Evolutionary conservation across 169 alveolate species (phyloP), one percentile per base, ranked within the genome.

Genomic region (Eimeria tenella): DNA sequence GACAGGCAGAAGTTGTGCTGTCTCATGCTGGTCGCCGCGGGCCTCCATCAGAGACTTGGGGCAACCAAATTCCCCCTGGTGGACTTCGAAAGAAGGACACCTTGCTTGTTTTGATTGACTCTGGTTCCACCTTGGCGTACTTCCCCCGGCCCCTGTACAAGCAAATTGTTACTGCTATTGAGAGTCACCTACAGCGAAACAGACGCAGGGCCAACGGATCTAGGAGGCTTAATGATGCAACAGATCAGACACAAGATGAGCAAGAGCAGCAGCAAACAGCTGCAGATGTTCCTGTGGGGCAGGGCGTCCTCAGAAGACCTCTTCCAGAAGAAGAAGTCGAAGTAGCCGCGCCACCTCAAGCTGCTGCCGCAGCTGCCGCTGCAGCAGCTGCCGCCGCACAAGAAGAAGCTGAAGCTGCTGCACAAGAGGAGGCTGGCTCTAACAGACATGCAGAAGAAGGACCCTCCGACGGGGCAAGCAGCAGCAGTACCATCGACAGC

Each of bases 91-190:
- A 68, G 31, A 68, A 68, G n/a, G 77, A 68, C 77, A 68, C 77
- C 77, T 23, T 68, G 11, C 77, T 68, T n/a, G 93, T 86, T 19
- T 68, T 86, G 4, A 73, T 95, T 53, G 97, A 95, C 68, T 94
- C 96, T 53, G 97, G 97, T 19, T 95, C 97, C 42, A 95, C 97
- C 5, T 73, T 95, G 86, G 93, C 96, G 73, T 95, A 95, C 81
- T 95, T 95, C 68, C 97, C 97, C 63, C 91, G 79, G 17, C 70
- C 77, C 31, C 79, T 95, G n/a, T 95, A 94, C 84, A 82, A 25
- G 50, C 93, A 82, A 55, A 87, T 95, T n/a, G 79, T 95, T 0
- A 83, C 65, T 19, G 90, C 93, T 4, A 93, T 95, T 31, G 95
- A 94, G 52, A 55, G 82, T 60, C n/a, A n/a, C 25, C 50, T 84